Percentiles rank a stretch among this genome's conserved stretches.
Evolutionary conservation across 2,329 filamentous ascomycete species (phyloP).

Genomic region (Colletotrichum musicola): DNA sequence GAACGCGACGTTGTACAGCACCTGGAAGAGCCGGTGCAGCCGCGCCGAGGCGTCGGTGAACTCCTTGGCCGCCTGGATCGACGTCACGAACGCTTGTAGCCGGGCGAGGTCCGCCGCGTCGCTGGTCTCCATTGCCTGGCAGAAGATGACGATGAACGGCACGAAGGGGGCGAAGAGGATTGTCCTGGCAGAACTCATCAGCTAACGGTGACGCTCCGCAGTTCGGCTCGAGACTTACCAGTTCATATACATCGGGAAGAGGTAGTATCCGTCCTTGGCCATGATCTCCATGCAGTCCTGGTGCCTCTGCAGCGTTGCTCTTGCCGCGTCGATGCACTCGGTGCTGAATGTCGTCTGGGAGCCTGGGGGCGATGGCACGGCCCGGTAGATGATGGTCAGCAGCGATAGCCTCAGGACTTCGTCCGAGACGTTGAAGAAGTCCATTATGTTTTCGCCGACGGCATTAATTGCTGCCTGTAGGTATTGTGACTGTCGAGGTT

Average conservation of each 20-base stretch:
- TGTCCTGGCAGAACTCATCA: conserved; percentile 47
- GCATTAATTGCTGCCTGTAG: conserved; percentile 15
- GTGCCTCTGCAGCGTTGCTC: conserved; percentile 55
- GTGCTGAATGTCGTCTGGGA: conserved; percentile 53
- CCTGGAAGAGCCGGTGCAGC: conserved; percentile 68
- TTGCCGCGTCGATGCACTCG: conserved; percentile 57
- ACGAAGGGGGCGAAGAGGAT: conserved; percentile 65
- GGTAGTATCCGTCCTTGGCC: conserved; percentile 50
- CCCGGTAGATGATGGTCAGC: conserved; percentile 58
- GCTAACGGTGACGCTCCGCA: not conserved
- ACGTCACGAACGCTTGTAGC: conserved; percentile 63
- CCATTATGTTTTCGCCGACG: conserved; percentile 48
- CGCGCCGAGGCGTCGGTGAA: conserved; percentile 63
- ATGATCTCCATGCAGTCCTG: conserved; percentile 55
- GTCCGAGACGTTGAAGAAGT: conserved; percentile 53
- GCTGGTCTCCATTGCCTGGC: conserved; percentile 61
- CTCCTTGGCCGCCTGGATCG: conserved; percentile 62
- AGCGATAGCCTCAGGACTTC: conserved; percentile 57
- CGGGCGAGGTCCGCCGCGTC: conserved; percentile 57
- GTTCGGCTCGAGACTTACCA: conserved; percentile 49
- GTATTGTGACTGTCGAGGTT: conserved; percentile 36
- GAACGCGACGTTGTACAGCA: conserved; percentile 69
- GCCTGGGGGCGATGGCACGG: conserved; percentile 46
- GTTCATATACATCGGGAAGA: conserved; percentile 56
- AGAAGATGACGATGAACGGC: conserved; percentile 67